Evolutionary conservation across 768 basidiomycete species (phyloP).

Genomic region (Psilocybe azurescens): DNA sequence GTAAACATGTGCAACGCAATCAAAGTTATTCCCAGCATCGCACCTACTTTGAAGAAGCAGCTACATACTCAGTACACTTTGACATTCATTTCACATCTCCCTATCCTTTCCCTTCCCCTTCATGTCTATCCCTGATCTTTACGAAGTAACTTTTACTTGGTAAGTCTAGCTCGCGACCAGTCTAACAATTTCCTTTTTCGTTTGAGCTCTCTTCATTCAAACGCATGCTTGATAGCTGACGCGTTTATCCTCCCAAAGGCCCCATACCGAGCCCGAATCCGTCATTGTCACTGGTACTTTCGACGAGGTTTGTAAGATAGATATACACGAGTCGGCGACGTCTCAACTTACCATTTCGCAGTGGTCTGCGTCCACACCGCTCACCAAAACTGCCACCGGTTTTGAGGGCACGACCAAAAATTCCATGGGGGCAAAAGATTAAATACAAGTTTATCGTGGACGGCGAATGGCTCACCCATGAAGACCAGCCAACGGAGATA

Average conservation of each 20-base stretch:
- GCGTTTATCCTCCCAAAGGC: constrained; percentile 47
- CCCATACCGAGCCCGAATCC: constrained; percentile 53
- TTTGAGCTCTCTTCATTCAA: neutral
- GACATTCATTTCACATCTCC: constrained; percentile 14
- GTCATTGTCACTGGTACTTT: constrained; percentile 82
- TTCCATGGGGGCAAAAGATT: constrained; percentile 70
- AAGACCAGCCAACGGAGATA: constrained; percentile 60
- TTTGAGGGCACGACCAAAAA: constrained; percentile 57
- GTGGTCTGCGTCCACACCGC: constrained; percentile 67
- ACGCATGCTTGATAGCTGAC: constrained; percentile 1
- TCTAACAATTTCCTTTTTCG: neutral
- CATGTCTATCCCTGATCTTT: constrained; percentile 41
- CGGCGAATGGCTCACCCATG: constrained; percentile 62
- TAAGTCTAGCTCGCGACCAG: constrained; percentile 26
- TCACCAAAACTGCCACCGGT: constrained; percentile 56
- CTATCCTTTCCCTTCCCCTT: constrained; percentile 12
- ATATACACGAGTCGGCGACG: constrained; percentile 6
- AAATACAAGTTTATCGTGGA: constrained; percentile 86
- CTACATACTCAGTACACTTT: neutral
- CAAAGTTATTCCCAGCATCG: constrained; percentile 16
- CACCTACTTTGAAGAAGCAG: constrained; percentile 15
- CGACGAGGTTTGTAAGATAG: constrained; percentile 63
- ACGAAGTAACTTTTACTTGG: constrained; percentile 62
- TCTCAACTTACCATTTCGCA: constrained; percentile 30
- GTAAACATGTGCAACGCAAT: constrained; percentile 41